Base-by-base conservation (phyloP, 306 rosid genomes). In the Abrus precatorius region DNA sequence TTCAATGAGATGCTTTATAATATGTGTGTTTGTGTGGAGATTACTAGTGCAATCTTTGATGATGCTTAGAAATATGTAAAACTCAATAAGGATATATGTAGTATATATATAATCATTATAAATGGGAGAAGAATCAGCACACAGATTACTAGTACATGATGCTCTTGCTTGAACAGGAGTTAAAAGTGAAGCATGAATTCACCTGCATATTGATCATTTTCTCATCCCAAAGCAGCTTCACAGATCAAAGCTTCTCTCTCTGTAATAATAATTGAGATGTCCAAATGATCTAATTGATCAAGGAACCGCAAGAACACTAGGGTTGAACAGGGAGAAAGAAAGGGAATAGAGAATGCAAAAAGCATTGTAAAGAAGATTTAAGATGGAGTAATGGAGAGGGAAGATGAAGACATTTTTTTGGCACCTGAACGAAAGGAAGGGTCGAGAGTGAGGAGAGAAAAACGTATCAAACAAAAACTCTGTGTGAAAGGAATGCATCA, bases 191-290 rank as follows among this genome's bases (percentile, higher is more conserved):
- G 52, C 43, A 75, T 28, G 43, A 67, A 75, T 75, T 75, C 40
- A 68, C 85, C 81, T 75, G 76, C 54, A 59, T 43, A 63, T 3
- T 62, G 47, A 33, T 62, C 48, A 44, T 28, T 63, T 41, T 64
- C 41, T 52, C 49, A 34, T 44, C 29, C 59, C 55, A 53, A 69
- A 55, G 32, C 75, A 64, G 50, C 33, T 43, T 61, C 69, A 63
- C 29, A 28, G 11, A 61, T 7, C 34, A 6, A 62, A 36, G 47
- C 47, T 62, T 62, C 9, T 62, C 29, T 62, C 30, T 30, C 36
- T 13, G 4, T 59, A 20, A 20, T 20, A 20, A 20, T 20, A 20
- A 20, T 20, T 20, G 20, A 20, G 20, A 20, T 20, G 20, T 20
- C 20, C 5, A 3, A 62, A 62, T 20, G 29, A 61, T 10, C 9